These are phyloP conservation scores for Gaertneriomyces semiglobifer DNA, from an alignment of 192 early-diverging fungal genomes.

Conservation along the genomic window DNA sequence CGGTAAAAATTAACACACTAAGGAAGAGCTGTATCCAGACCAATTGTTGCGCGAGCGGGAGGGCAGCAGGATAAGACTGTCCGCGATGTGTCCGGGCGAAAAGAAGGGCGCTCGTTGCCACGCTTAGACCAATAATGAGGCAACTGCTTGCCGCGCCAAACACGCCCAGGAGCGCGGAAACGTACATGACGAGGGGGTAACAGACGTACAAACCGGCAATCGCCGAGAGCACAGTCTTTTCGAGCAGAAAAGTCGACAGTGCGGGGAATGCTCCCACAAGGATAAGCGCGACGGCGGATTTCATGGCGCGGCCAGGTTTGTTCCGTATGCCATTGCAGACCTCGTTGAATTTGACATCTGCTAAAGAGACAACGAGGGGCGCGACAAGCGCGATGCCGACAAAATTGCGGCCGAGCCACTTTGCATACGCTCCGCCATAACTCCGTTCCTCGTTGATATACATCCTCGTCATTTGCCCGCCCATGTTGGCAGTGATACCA, in stretches of 20 bases:
- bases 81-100: neutral
- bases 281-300: neutral
- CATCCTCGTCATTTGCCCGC: neutral
- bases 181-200: slow-evolving; percentile 19
- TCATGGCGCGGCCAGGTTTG: neutral
- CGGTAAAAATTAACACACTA: slow-evolving; percentile 15
- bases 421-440: slow-evolving; percentile 1
- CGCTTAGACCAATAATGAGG: neutral
- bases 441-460: neutral
- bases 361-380: neutral
- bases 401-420: slow-evolving; percentile 9
- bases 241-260: neutral
- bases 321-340: neutral
- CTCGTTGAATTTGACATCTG: neutral
- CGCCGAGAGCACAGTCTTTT: slow-evolving; percentile 3
- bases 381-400: slow-evolving; percentile 7
- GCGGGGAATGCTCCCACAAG: neutral
- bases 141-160: slow-evolving; percentile 9
- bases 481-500: slow-evolving; percentile 2
- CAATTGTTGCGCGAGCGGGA: slow-evolving; percentile 8
- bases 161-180: slow-evolving; percentile 9
- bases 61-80: neutral
- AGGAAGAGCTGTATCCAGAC: slow-evolving; percentile 24
- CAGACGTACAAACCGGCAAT: slow-evolving; percentile 10
- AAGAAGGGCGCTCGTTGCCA: slow-evolving; percentile 6